Conservation (phyloP, 495 filamentous ascomycete genomes). For the Collariella sp. region DNA sequence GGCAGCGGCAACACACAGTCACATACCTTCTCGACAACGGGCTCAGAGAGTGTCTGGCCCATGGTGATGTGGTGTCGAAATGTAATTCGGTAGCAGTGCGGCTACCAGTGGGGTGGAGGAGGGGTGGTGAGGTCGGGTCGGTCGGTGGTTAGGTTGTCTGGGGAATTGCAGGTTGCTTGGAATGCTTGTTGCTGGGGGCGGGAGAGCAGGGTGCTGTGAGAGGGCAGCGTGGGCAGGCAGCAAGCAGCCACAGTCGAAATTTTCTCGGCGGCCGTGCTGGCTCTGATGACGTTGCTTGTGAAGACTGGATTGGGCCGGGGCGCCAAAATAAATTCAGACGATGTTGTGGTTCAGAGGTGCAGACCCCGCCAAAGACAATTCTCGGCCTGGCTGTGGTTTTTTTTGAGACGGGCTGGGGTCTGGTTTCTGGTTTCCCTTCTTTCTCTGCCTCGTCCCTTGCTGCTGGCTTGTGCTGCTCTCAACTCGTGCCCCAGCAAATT, state of each 20-base stretch:
- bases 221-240: constrained; percentile 8
- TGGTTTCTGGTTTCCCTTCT: constrained; percentile 9
- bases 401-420: no score
- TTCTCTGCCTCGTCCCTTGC: constrained; percentile 7
- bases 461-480: constrained; percentile 14
- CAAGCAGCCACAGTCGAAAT: neutral
- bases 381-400: neutral
- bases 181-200: no score
- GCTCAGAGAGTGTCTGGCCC: constrained; percentile 99
- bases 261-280: constrained; percentile 14
- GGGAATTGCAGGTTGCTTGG: no score
- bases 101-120: constrained; percentile 20
- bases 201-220: neutral
- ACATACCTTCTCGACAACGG: constrained; percentile 95
- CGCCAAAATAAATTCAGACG: neutral
- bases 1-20: neutral
- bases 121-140: neutral
- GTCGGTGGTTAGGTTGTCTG: constrained; percentile 12
- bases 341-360: neutral
- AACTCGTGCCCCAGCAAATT: constrained; percentile 24
- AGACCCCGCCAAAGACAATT: constrained; percentile 7
- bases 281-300: constrained; percentile 12
- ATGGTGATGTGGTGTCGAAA: constrained; percentile 43
- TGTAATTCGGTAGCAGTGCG: constrained; percentile 18
- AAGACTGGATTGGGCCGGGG: neutral